Evolutionary conservation across 768 basidiomycete species (phyloP).

Genomic region (Tulasnella sp.): DNA sequence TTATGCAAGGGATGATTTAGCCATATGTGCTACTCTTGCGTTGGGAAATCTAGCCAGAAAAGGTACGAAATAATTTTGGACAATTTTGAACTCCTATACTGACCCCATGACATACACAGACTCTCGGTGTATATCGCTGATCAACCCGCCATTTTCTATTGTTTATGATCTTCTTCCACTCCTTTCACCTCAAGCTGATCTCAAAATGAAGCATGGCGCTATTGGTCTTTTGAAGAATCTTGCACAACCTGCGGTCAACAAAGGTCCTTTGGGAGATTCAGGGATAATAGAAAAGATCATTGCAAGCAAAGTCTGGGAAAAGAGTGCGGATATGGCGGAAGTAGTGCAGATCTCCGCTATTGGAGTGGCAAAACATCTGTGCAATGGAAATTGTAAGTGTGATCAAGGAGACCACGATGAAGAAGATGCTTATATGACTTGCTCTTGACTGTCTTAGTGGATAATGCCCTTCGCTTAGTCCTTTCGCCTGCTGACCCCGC

Average conservation of each 20-base stretch:
- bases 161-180: constrained; percentile 52
- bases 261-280: constrained; percentile 43
- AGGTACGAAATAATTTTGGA: constrained; percentile 35
- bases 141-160: constrained; percentile 38
- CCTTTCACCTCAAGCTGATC: constrained; percentile 43
- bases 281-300: constrained; percentile 50
- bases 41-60: constrained; percentile 68
- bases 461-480: constrained; percentile 40
- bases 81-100: constrained; percentile 15
- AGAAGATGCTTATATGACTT: background rate
- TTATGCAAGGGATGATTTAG: constrained; percentile 50
- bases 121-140: constrained; percentile 32
- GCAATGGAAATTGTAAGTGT: constrained; percentile 53
- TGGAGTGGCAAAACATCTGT: constrained; percentile 80
- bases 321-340: constrained; percentile 68
- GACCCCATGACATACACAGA: too few relatives aligned
- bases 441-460: too few relatives aligned
- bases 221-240: constrained; percentile 81
- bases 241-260: constrained; percentile 48
- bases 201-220: constrained; percentile 81
- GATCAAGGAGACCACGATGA: background rate
- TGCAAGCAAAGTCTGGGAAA: constrained; percentile 53
- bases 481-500: constrained; percentile 24
- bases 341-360: constrained; percentile 80
- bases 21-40: constrained; percentile 69